Evolutionary conservation across 2,329 filamentous ascomycete genomes (phyloP), one percentile per base, ranked within the genome.

Genomic region (Cladosporium halotolerans): DNA sequence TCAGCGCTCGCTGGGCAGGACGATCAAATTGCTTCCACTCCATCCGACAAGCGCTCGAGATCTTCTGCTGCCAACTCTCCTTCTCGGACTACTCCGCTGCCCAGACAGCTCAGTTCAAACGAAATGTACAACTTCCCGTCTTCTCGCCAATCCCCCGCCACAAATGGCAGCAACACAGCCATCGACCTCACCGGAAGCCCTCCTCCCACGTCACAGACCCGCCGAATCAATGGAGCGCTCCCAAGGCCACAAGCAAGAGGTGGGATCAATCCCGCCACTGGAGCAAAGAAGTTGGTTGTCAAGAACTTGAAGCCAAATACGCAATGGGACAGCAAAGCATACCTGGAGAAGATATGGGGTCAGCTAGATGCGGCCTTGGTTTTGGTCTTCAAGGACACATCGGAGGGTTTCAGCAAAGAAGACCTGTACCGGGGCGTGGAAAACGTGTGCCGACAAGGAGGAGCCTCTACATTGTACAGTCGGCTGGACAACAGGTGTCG

Each of bases 371-470:
- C 77, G 34, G 89, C 89, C 1, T 72, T 99, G 50, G 76, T 79
- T 9, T 80, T 83, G 41, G 83, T 97, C 19, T 92, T 97, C 66
- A 74, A 75, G 6, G 79, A 81, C 39, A 71, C 76, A 55, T 79
- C 79, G 50, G 76, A 81, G 52, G 65, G 68, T 45, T 74, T 75
- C 60, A 91, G 91, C n/a, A 76, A 95, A 36, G 93, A 97, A 70
- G 85, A 88, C 62, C 76, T 99, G 11, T 97, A 96, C 68, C 83
- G 89, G 45, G 89, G 88, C 4, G 89, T 95, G 1, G 93, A 99
- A 76, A 90, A 96, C 66, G 78, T 95, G 9, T 99, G 93, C 68
- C 81, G 89, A 50, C 86, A 87, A 62, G 87, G 85, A 1, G 80
- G 83, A 62, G 86, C 88, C 2, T 77, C 79, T 14, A 78, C 82